phyloP scores from a whole-genome alignment of 192 early-diverging fungal species.

The Lunasporangiospora selenospora region DNA sequence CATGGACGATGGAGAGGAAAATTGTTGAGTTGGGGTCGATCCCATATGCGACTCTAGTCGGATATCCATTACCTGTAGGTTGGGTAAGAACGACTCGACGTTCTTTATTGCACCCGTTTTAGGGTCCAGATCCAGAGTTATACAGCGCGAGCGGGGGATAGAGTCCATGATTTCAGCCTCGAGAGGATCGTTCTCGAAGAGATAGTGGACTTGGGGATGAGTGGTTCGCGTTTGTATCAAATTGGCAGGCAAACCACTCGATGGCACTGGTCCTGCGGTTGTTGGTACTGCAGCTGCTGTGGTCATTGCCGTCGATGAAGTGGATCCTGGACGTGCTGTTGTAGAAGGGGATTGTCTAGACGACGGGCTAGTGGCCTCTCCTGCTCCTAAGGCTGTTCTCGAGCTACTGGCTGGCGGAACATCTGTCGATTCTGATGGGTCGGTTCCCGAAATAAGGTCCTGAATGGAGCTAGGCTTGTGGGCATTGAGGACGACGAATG shows the following conservation, averaged over 20 bases:
- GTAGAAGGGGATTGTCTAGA: no score
- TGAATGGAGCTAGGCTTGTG: slow-evolving; percentile 15
- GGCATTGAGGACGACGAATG: slow-evolving; percentile 26
- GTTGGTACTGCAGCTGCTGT: no score
- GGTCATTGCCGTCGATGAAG: no score
- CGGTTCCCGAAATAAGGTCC: slow-evolving; percentile 16
- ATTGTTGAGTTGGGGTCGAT: no score
- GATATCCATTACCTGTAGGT: slow-evolving; percentile 39
- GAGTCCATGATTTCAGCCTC: slow-evolving; percentile 36
- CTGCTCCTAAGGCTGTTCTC: no score
- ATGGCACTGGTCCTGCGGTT: no score
- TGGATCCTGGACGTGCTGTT: no score
- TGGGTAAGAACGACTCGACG: slow-evolving; percentile 27
- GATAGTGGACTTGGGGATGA: slow-evolving; percentile 32
- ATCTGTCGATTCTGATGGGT: no score
- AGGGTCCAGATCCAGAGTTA: slow-evolving; percentile 37
- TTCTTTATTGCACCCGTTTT: slow-evolving; percentile 19
- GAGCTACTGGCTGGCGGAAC: no score
- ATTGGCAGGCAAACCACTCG: no score
- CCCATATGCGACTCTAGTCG: no score
- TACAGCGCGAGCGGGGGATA: slow-evolving; percentile 29
- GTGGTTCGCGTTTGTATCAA: slow-evolving; percentile 19
- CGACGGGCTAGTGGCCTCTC: no score
- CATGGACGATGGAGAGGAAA: neutral
- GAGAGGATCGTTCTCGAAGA: slow-evolving; percentile 38